These are phyloP conservation scores for Puccinia horiana DNA, from an alignment of 1,284 basidiomycete species.

Conservation along the genomic window DNA sequence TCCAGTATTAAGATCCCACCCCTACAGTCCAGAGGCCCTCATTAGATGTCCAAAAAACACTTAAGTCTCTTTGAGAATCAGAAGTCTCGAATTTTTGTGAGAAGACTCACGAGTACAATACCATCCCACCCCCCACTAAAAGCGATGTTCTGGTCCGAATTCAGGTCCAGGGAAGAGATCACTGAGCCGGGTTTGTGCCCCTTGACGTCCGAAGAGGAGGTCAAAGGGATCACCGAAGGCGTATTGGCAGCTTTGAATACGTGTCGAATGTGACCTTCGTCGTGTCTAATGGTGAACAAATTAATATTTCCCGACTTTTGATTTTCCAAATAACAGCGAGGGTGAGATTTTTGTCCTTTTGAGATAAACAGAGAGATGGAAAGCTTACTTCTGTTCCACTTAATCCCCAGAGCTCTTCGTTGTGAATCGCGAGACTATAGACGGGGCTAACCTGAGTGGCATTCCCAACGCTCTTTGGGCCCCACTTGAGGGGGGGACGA, in stretches of 20 bases:
- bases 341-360: not conserved
- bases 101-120: slow-evolving; percentile 71
- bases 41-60: slow-evolving; percentile 7
- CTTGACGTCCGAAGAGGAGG: slow-evolving; percentile 13
- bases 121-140: slow-evolving; percentile 95
- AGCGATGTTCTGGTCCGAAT: slow-evolving; percentile 77
- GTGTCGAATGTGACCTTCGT: slow-evolving; percentile 77
- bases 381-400: slow-evolving; percentile 75
- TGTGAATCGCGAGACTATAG: slow-evolving; percentile 82
- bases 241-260: slow-evolving; percentile 66
- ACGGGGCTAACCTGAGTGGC: slow-evolving; percentile 70
- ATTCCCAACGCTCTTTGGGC: slow-evolving; percentile 58
- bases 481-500: slow-evolving; percentile 36
- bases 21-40: slow-evolving; percentile 63
- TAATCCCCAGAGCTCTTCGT: slow-evolving; percentile 84
- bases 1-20: slow-evolving; percentile 97
- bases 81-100: not conserved
- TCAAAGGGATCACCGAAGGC: slow-evolving; percentile 46
- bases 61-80: not conserved
- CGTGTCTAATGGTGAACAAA: slow-evolving; percentile 86
- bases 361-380: not conserved
- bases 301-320: slow-evolving; percentile 78
- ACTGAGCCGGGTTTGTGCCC: slow-evolving; percentile 67
- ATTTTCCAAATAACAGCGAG: slow-evolving; percentile 36
- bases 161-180: slow-evolving; percentile 80